A percentile compares a stretch with the other conserved stretches of the same genome.
phyloP scores from a whole-genome alignment of 495 filamentous ascomycete species.

The Parachaetomium inaequale region DNA sequence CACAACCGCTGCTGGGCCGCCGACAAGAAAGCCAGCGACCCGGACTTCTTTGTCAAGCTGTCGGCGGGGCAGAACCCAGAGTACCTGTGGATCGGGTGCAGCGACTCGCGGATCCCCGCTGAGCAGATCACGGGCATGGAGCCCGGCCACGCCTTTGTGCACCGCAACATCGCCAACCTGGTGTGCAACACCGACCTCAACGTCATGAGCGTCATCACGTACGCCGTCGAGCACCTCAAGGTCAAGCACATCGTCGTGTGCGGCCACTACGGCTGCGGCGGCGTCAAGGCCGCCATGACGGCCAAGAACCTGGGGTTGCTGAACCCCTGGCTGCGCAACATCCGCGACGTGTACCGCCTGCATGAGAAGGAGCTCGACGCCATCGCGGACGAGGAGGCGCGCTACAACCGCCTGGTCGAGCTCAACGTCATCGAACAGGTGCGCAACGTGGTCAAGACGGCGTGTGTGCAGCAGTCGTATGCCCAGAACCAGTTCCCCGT shows the following conservation, averaged over 20 bases:
- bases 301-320: constrained; percentile 55
- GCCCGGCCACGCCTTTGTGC: constrained; percentile 59
- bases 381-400: constrained; percentile 42
- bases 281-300: constrained; percentile 59
- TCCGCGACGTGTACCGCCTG: constrained; percentile 56
- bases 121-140: constrained; percentile 57
- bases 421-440: constrained; percentile 58
- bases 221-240: constrained; percentile 55
- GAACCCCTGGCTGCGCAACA: constrained; percentile 60
- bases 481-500: constrained; percentile 50
- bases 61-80: constrained; percentile 53
- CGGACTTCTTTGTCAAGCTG: constrained; percentile 54
- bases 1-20: constrained; percentile 54
- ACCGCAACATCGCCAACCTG: constrained; percentile 64
- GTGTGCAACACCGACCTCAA: constrained; percentile 57
- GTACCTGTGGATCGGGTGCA: constrained; percentile 64
- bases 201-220: constrained; percentile 60
- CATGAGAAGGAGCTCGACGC: constrained; percentile 55
- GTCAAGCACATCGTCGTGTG: constrained; percentile 65
- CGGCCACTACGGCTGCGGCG: constrained; percentile 63
- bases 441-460: constrained; percentile 57
- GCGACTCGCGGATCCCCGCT: constrained; percentile 60
- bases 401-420: constrained; percentile 57
- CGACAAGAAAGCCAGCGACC: constrained; percentile 47
- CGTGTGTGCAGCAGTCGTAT: constrained; percentile 52